These are phyloP conservation scores for Aspergillus cejpii DNA, from an alignment of 2,329 filamentous ascomycete genomes.

Conservation along the genomic window DNA sequence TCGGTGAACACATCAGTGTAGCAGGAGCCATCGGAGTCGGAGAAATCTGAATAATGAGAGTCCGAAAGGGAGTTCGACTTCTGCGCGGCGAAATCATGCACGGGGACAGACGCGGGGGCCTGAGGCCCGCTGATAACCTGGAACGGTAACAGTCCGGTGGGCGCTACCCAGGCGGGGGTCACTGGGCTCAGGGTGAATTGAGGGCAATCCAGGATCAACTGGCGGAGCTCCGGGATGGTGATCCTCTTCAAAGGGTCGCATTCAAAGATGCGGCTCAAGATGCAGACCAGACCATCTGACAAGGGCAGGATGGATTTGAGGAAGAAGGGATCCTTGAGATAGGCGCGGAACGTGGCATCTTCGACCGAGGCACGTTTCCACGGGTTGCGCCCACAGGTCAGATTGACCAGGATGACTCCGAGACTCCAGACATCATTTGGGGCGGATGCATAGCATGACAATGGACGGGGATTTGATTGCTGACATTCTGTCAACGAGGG, in stretches of 20 bases:
- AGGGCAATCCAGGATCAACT: constrained; percentile 68
- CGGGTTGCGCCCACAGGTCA: constrained; percentile 95
- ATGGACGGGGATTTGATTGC: constrained; percentile 62
- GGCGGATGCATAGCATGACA: constrained; percentile 77
- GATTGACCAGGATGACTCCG: constrained; percentile 95
- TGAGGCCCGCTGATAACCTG: constrained; percentile 32
- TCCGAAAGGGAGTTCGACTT: constrained; percentile 34
- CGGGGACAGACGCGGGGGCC: constrained; percentile 32
- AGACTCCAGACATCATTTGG: constrained; percentile 97
- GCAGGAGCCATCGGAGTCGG: constrained; percentile 36
- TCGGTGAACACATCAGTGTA: constrained; percentile 36
- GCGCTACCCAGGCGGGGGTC: constrained; percentile 38
- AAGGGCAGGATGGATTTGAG: constrained; percentile 87
- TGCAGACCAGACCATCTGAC: constrained; percentile 80
- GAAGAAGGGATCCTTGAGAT: constrained; percentile 76
- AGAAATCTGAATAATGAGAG: constrained; percentile 34
- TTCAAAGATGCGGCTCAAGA: constrained; percentile 81
- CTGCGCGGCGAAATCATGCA: constrained; percentile 31
- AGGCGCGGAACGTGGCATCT: constrained; percentile 92
- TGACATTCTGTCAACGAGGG: constrained; percentile 69
- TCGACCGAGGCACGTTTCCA: constrained; percentile 95
- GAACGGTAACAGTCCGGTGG: constrained; percentile 30
- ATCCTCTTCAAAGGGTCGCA: constrained; percentile 77
- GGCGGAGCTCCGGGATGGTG: constrained; percentile 69
- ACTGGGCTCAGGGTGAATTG: constrained; percentile 54